A percentile compares a stretch with the other conserved stretches of the same genome.
Conservation (phyloP, 352 stramenopile species). For the Aphanomyces astaci region DNA sequence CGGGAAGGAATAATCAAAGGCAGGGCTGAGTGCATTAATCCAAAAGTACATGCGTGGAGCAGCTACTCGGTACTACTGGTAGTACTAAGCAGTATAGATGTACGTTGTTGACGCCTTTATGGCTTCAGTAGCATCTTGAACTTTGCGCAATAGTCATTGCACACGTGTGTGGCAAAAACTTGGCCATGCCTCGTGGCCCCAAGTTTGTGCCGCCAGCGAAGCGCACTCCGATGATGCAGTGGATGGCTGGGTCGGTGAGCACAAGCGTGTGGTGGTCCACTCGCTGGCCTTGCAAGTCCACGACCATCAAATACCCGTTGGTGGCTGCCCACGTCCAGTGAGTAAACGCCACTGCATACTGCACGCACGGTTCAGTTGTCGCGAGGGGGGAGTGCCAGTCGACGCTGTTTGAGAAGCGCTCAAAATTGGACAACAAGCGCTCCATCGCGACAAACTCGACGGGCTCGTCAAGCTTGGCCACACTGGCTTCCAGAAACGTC, state of each 20-base stretch:
- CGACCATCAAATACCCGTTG: constrained; percentile 36
- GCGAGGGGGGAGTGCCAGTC: constrained; percentile 24
- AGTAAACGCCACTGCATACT: constrained; percentile 28
- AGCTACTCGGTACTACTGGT: too few species aligned
- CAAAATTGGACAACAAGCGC: constrained; percentile 21
- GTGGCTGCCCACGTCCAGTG: constrained; percentile 32
- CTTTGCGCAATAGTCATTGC: constrained; percentile 20
- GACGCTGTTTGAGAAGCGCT: constrained; percentile 33
- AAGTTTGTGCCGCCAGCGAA: constrained; percentile 20
- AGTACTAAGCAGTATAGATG: too few species aligned
- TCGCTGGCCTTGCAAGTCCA: constrained; percentile 35
- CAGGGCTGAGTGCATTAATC: too few species aligned
- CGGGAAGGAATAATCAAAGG: too few species aligned
- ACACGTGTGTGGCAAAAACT: constrained; percentile 22
- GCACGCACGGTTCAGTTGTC: background rate
- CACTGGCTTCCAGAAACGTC: constrained; percentile 29
- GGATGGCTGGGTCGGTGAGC: constrained; percentile 24
- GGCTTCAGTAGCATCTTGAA: too few species aligned
- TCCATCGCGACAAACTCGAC: constrained; percentile 28
- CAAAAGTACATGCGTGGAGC: too few species aligned
- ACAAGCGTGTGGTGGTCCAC: background rate
- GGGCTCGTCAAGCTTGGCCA: constrained; percentile 28
- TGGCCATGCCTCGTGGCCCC: constrained; percentile 10
- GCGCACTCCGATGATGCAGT: constrained; percentile 7
- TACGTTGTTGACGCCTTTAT: too few species aligned